Conservation (phyloP, 768 basidiomycete species). For the Dioszegia crocea region DNA sequence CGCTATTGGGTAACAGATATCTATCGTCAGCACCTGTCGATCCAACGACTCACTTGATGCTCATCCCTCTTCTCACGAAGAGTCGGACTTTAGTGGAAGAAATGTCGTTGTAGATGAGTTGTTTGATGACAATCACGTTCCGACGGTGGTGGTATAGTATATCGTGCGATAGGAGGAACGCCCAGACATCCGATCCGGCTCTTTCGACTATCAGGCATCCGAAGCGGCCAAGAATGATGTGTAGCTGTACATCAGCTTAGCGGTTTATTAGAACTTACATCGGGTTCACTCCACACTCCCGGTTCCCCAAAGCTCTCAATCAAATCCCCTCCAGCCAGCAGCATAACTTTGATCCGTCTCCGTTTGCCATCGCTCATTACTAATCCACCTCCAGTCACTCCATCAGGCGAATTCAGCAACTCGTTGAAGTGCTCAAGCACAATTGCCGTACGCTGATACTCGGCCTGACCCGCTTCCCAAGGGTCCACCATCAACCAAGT, state of each 20-base stretch:
- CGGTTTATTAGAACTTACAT: constrained; percentile 60
- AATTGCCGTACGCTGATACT: constrained; percentile 90
- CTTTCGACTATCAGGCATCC: constrained; percentile 93
- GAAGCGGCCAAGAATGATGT: constrained; percentile 91
- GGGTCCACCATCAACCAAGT: constrained; percentile 96
- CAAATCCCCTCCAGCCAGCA: constrained; percentile 95
- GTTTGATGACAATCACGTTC: constrained; percentile 86
- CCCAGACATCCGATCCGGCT: constrained; percentile 76
- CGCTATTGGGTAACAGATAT: constrained; percentile 83
- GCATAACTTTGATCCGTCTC: constrained; percentile 75
- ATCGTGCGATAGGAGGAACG: constrained; percentile 54
- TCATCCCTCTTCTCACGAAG: constrained; percentile 54
- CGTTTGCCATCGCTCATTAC: constrained; percentile 62
- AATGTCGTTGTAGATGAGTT: constrained; percentile 94
- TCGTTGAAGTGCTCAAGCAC: constrained; percentile 97
- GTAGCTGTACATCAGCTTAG: constrained; percentile 59
- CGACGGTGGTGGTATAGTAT: constrained; percentile 56
- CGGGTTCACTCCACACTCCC: constrained; percentile 90
- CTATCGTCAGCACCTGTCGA: constrained; percentile 47
- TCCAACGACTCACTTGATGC: constrained; percentile 50
- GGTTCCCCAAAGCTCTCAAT: constrained; percentile 98
- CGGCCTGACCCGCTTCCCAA: constrained; percentile 89
- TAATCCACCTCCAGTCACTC: constrained; percentile 63
- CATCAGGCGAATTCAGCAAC: constrained; percentile 68
- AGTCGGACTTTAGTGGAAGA: constrained; percentile 80